These are phyloP conservation scores for Firmiana major DNA, from an alignment of 345 rosid species.

Conservation along the genomic window DNA sequence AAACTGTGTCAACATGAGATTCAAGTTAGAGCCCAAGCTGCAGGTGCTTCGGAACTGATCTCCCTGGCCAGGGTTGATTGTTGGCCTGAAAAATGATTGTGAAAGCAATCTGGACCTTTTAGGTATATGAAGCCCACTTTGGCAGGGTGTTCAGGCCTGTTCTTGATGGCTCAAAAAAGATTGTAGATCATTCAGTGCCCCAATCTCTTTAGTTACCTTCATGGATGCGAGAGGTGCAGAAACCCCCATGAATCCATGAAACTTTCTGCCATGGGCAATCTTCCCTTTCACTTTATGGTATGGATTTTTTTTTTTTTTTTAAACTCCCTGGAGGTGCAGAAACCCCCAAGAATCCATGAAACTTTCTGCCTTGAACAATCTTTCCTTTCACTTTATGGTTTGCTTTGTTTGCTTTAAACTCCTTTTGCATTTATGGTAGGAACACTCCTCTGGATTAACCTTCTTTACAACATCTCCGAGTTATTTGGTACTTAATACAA, in stretches of 20 bases:
- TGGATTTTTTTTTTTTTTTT: too few species aligned
- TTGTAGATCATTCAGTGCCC: too few species aligned
- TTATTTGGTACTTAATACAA: not conserved
- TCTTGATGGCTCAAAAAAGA: not conserved
- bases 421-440: constrained; percentile 8
- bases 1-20: too few species aligned
- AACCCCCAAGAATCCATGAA: not conserved
- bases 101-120: not conserved
- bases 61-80: not conserved
- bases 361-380: not conserved
- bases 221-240: too few species aligned
- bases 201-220: too few species aligned
- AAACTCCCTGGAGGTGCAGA: too few species aligned
- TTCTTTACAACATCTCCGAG: not conserved
- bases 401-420: not conserved
- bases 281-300: too few species aligned
- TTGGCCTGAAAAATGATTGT: not conserved
- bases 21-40: not conserved
- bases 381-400: not conserved
- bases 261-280: too few species aligned
- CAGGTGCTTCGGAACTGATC: not conserved
- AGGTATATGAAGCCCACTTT: not conserved
- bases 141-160: not conserved
- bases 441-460: not conserved
- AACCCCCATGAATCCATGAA: too few species aligned